Conservation (phyloP, 208 protist genomes). For the Naegleria gruberi region DNA sequence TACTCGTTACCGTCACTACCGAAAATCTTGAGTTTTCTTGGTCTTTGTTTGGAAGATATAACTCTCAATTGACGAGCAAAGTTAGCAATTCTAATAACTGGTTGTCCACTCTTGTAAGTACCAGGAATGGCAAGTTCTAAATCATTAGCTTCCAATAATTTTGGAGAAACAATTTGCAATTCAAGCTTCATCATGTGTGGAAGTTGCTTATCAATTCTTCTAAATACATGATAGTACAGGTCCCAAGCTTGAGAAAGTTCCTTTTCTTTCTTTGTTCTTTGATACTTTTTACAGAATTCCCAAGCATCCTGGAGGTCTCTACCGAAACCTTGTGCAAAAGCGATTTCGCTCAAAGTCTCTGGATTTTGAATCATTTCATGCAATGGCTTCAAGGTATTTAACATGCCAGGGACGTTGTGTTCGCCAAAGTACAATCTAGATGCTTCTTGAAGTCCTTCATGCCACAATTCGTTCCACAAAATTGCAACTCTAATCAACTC, state of each 20-base stretch:
- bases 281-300: conserved; percentile 62
- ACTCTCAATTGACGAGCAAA: conserved; percentile 86
- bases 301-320: conserved; percentile 64
- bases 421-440: conserved; percentile 87
- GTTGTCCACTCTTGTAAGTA: conserved; percentile 73
- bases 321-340: conserved; percentile 79
- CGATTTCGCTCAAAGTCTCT: conserved; percentile 84
- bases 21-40: conserved; percentile 90
- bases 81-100: conserved; percentile 80
- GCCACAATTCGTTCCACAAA: conserved; percentile 88
- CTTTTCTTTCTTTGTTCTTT: conserved; percentile 55
- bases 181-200: conserved; percentile 84
- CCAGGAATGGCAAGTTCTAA: conserved; percentile 95
- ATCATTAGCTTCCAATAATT: conserved; percentile 76
- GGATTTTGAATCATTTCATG: conserved; percentile 77
- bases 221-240: conserved; percentile 87
- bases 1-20: conserved; percentile 89
- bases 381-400: conserved; percentile 80
- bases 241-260: conserved; percentile 91
- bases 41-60: conserved; percentile 98
- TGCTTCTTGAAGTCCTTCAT: conserved; percentile 88
- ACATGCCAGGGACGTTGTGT: conserved; percentile 80
- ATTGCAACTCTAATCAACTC: conserved; percentile 98
- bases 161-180: conserved; percentile 91
- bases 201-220: conserved; percentile 88